Evolutionary conservation across 306 rosid genomes (phyloP), one percentile per base, ranked within the genome.

Genomic region (Aeschynomene evenia): DNA sequence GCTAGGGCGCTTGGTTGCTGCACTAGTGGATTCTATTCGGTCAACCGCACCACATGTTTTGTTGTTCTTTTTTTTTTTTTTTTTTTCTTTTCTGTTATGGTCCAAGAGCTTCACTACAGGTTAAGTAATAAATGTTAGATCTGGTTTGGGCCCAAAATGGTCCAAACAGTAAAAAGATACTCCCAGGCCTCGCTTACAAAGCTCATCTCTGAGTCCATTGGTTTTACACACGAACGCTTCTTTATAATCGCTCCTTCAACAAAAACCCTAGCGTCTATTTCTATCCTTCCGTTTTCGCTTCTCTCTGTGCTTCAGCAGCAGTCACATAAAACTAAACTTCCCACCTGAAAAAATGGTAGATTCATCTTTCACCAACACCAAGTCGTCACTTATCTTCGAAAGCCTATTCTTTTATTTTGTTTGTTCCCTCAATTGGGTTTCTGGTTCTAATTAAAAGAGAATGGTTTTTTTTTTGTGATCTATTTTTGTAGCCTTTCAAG

Each of bases 401-500:
- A 1, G 0, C 6, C 0, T 3, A 9, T 28, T 55, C 7, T 24
- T 3, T 24, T 8, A 8, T 14, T 9, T 36, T 16, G 0, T 28
- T 57, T 18, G 1, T 73, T 43, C 13, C 59, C 14, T 9, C 18
- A 22, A 45, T 51, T 64, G 23, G 26, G 26, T 15, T 21, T 56
- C 26, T 36, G 28, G 16, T 63, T 23, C 21, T 53, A 18, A 50
- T 42, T 0, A 6, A 37, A 61, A n/a, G n/a, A n/a, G n/a, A n/a
- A n/a, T n/a, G n/a, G n/a, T 15, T 15, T 3, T 4, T 7, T 15
- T 19, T 7, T 6, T 0, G 9, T 24, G 36, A 20, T 56, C 57
- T 68, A 15, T 23, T 29, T n/a, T n/a, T 40, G 80, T 36, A 88
- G 92, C 95, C 95, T 68, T 86, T 86, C 85, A 91, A 88, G 83